These are phyloP conservation scores for Fusarium longipes DNA, from an alignment of 2,329 filamentous ascomycete species.

Conservation along the genomic window DNA sequence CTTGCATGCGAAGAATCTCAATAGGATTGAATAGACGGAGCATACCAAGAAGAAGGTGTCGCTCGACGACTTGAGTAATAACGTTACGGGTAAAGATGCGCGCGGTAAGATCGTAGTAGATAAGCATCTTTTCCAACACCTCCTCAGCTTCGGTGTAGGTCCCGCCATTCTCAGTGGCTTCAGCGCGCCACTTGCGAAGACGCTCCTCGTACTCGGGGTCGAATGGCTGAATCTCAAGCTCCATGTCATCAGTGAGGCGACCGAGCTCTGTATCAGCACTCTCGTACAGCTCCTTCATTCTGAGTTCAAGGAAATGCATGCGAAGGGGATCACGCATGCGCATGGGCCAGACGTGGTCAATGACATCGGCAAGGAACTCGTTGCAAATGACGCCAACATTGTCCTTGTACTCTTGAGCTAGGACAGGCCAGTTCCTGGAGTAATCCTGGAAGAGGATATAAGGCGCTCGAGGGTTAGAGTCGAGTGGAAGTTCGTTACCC, in stretches of 20 bases:
- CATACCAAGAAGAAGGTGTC: constrained; percentile 63
- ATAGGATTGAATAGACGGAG: constrained; percentile 64
- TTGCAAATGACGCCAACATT: constrained; percentile 65
- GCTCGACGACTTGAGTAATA: constrained; percentile 64
- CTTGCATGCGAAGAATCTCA: constrained; percentile 61
- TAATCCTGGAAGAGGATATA: constrained; percentile 67
- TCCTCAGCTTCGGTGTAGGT: constrained; percentile 64
- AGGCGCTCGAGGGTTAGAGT: constrained; percentile 63
- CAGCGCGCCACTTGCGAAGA: constrained; percentile 59
- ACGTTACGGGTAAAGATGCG: constrained; percentile 65
- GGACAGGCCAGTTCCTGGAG: constrained; percentile 63
- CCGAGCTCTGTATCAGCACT: constrained; percentile 60
- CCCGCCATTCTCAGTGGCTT: constrained; percentile 57
- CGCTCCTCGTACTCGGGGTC: constrained; percentile 66
- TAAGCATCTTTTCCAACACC: constrained; percentile 66
- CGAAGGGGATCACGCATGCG: constrained; percentile 64
- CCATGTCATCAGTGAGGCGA: constrained; percentile 61
- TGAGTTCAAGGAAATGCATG: constrained; percentile 60
- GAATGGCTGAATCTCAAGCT: constrained; percentile 64
- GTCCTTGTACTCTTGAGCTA: constrained; percentile 65
- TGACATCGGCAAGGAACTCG: constrained; percentile 63
- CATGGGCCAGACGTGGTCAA: constrained; percentile 62
- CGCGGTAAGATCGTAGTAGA: constrained; percentile 65
- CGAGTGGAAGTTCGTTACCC: constrained; percentile 64
- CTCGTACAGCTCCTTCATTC: constrained; percentile 60